Percentiles rank a stretch among this genome's conserved stretches.
These are phyloP conservation scores for Sisymbrium irio DNA, from an alignment of 345 rosid species.

Conservation along the genomic window DNA sequence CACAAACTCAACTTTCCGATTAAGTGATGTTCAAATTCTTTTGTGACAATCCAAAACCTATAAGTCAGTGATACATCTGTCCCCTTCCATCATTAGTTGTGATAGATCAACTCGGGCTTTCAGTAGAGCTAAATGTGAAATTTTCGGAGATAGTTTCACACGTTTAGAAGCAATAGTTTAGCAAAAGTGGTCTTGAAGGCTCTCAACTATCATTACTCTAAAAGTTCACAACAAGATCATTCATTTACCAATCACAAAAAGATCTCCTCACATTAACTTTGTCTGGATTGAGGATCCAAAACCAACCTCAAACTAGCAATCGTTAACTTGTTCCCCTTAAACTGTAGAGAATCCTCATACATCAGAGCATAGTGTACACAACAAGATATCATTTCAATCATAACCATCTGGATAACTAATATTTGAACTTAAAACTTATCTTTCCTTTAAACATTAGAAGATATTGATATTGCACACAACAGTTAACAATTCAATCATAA, in stretches of 20 bases:
- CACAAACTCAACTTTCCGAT: neutral
- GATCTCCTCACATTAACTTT: neutral
- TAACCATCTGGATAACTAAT: too few species aligned
- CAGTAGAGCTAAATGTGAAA: neutral
- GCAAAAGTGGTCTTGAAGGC: neutral
- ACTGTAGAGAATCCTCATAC: constrained; percentile 30
- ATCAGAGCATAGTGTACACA: neutral
- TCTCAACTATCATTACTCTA: neutral
- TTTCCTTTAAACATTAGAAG: too few species aligned
- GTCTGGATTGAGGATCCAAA: neutral
- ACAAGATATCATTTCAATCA: too few species aligned
- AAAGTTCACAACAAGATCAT: neutral
- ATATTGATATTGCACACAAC: too few species aligned
- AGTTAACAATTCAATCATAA: too few species aligned
- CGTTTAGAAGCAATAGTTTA: neutral
- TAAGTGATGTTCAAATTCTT: neutral
- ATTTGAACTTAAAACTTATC: too few species aligned
- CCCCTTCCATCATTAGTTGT: neutral
- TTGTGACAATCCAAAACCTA: too few species aligned
- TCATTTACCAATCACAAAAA: neutral
- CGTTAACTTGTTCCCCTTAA: constrained; percentile 10
- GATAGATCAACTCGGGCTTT: neutral
- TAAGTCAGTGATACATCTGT: neutral
- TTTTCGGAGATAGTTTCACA: neutral
- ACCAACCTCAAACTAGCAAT: constrained; percentile 53